A percentile compares a stretch with the other conserved stretches of the same genome.
Evolutionary conservation across 2,329 filamentous ascomycete genomes (phyloP).

Genomic region (Thermomyces lanuginosus): DNA sequence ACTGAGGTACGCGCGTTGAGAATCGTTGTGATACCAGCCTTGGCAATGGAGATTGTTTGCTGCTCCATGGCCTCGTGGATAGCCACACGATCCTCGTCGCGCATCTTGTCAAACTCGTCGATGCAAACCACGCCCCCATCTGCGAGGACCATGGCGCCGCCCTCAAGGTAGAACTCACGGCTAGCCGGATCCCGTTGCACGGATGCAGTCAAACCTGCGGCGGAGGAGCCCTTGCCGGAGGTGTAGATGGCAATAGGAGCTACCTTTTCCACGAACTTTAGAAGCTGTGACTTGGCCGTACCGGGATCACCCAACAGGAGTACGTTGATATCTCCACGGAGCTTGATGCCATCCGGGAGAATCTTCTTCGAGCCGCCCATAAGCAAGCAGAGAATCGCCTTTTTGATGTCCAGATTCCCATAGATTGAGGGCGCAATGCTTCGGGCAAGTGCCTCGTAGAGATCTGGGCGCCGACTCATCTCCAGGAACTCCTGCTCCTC

Average conservation of each 20-base stretch:
- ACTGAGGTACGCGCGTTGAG: conserved; percentile 92
- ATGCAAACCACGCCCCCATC: conserved; percentile 97
- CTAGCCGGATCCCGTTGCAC: conserved; percentile 87
- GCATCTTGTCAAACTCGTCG: conserved; percentile 99
- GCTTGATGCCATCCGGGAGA: conserved; percentile 88
- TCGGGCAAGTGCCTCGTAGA: conserved; percentile 79
- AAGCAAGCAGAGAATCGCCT: conserved; percentile 82
- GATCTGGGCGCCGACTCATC: conserved; percentile 72
- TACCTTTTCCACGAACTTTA: conserved; percentile 95
- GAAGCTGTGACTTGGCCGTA: conserved; percentile 90
- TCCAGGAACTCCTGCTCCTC: conserved; percentile 94
- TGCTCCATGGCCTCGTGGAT: conserved; percentile 99
- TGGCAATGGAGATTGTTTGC: conserved; percentile 97
- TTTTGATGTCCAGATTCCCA: conserved; percentile 91
- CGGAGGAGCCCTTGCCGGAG: conserved; percentile 93
- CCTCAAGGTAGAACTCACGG: conserved; percentile 93
- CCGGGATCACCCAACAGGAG: conserved; percentile 90
- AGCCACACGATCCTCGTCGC: conserved; percentile 90
- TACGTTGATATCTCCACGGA: conserved; percentile 96
- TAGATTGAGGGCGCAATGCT: conserved; percentile 97
- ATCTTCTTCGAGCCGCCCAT: conserved; percentile 97
- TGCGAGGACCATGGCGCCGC: conserved; percentile 93
- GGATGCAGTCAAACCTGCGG: conserved; percentile 90
- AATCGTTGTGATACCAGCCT: conserved; percentile 96
- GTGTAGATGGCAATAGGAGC: conserved; percentile 97